These are phyloP conservation scores for Zygotorulaspora sp. DNA, from an alignment of 805 yeast species.

Conservation along the genomic window DNA sequence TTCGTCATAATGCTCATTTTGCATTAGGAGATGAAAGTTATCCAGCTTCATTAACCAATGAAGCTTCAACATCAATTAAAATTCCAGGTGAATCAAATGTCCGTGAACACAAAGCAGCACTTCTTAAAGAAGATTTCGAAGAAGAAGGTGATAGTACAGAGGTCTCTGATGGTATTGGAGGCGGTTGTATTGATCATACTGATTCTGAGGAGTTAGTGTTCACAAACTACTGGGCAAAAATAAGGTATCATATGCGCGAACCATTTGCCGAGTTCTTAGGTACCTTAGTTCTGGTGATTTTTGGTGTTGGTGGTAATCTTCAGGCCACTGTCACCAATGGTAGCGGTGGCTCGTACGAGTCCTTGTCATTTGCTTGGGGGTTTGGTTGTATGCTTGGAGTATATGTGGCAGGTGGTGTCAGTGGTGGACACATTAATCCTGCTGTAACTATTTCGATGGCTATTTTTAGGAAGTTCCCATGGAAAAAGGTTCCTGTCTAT, in stretches of 20 bases:
- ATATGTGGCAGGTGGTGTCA: constrained; percentile 43
- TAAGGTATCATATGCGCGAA: constrained; percentile 31
- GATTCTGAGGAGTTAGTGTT: constrained; percentile 10
- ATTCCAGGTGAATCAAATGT: background rate
- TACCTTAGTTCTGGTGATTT: constrained; percentile 38
- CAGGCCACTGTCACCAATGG: constrained; percentile 37
- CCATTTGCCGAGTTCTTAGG: constrained; percentile 46
- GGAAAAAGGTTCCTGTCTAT: constrained; percentile 42
- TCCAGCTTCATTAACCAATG: constrained; percentile 12
- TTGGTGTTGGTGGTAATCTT: constrained; percentile 45
- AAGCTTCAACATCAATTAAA: background rate
- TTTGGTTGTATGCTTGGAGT: constrained; percentile 45
- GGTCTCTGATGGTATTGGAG: constrained; percentile 5
- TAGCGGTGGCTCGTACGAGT: constrained; percentile 36
- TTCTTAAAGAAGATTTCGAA: constrained; percentile 5
- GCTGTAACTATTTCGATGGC: constrained; percentile 44
- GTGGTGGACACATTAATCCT: constrained; percentile 49
- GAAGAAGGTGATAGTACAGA: constrained; percentile 2
- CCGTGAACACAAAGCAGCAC: background rate
- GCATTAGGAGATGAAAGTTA: constrained; percentile 16
- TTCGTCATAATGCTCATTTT: constrained; percentile 12
- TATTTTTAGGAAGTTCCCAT: constrained; percentile 43
- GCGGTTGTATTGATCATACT: constrained; percentile 2
- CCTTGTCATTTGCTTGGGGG: constrained; percentile 44
- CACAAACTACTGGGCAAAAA: constrained; percentile 19